phyloP scores from a whole-genome alignment of 345 rosid species.

The Laguncularia racemosa region DNA sequence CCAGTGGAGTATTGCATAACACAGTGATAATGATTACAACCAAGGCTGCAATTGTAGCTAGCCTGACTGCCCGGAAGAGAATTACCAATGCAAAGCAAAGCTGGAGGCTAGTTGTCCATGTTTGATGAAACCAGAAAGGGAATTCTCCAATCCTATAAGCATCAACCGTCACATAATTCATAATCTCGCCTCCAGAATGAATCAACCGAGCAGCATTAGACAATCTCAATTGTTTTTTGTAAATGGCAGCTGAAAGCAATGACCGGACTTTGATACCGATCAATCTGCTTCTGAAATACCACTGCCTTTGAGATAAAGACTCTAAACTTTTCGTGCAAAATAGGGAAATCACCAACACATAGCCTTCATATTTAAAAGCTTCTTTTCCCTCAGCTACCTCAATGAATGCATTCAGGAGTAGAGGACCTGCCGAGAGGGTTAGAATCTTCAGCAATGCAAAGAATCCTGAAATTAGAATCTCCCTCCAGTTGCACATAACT shows the following conservation, averaged over 20 bases:
- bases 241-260: conserved; percentile 70
- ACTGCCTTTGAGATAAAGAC: conserved; percentile 86
- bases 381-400: conserved; percentile 76
- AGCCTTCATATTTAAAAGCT: conserved; percentile 64
- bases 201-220: conserved; percentile 63
- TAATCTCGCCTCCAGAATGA: conserved; percentile 86
- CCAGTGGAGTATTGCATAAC: conserved; percentile 80
- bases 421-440: conserved; percentile 72
- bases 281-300: conserved; percentile 81
- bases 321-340: conserved; percentile 59
- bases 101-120: conserved; percentile 87
- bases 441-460: conserved; percentile 77
- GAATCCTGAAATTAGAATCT: conserved; percentile 65
- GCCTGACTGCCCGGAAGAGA: conserved; percentile 74
- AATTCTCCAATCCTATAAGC: conserved; percentile 92
- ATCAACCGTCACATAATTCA: conserved; percentile 90
- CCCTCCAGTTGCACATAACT: conserved; percentile 53
- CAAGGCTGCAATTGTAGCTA: conserved; percentile 78
- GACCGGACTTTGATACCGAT: conserved; percentile 77
- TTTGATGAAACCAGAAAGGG: conserved; percentile 94
- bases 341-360: conserved; percentile 49
- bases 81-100: conserved; percentile 65
- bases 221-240: conserved; percentile 73
- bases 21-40: conserved; percentile 68
- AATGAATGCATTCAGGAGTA: conserved; percentile 82